These are phyloP conservation scores for Panicum virgatum DNA, from an alignment of 202 grass and related monocot genomes.

Conservation along the genomic window DNA sequence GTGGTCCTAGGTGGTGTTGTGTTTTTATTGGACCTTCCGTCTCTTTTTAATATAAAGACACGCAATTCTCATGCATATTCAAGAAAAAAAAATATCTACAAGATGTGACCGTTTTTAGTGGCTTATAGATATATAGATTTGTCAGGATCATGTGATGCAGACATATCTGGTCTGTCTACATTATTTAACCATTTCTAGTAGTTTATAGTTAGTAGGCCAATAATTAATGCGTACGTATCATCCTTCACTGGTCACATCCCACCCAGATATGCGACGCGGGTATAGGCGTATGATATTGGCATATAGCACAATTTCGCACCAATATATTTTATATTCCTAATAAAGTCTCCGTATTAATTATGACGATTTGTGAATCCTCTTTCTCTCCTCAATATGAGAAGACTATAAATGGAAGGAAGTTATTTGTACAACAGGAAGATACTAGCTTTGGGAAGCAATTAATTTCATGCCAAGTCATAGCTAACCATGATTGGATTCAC, in stretches of 20 bases:
- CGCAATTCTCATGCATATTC: too few species aligned
- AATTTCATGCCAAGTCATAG: neutral
- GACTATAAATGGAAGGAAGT: neutral
- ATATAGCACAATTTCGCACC: neutral
- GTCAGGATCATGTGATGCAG: neutral
- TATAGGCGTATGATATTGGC: too few species aligned
- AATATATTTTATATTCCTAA: neutral
- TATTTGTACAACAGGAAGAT: neutral
- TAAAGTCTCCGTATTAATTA: neutral
- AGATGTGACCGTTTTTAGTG: too few species aligned
- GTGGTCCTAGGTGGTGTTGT: too few species aligned
- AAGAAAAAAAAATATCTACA: too few species aligned
- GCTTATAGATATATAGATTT: too few species aligned
- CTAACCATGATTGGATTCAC: neutral
- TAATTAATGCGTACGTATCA: neutral
- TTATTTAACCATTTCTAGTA: too few species aligned
- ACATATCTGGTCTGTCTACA: neutral
- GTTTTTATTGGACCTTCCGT: too few species aligned
- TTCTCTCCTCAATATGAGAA: neutral
- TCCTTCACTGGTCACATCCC: neutral
- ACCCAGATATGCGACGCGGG: neutral
- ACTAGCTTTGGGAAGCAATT: neutral
- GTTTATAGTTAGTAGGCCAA: neutral
- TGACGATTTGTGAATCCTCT: neutral
- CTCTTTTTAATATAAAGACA: too few species aligned